Evolutionary conservation across 1,284 basidiomycete species (phyloP).

Genomic region (Moesziomyces antarcticus): DNA sequence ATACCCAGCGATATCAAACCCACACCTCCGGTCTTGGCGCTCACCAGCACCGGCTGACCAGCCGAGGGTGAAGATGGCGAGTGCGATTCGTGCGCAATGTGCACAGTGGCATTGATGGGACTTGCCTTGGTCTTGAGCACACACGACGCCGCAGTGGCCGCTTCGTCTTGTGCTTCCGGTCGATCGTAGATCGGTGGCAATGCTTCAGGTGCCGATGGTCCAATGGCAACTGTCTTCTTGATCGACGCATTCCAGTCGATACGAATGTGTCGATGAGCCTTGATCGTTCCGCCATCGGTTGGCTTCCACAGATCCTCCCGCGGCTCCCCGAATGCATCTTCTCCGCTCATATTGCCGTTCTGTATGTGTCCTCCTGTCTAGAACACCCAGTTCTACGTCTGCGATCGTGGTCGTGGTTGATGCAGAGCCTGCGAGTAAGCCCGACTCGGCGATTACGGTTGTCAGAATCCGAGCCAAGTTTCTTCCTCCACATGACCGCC

Average conservation of each 20-base stretch:
- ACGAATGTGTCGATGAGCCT: constrained; percentile 47
- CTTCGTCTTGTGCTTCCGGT: constrained; percentile 23
- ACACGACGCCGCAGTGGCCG: constrained; percentile 33
- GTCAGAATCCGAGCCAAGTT: too few species aligned
- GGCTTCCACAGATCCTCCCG: constrained; percentile 29
- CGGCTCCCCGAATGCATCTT: constrained; percentile 24
- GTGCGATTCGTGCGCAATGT: constrained; percentile 27
- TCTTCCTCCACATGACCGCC: too few species aligned
- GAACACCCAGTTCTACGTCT: too few species aligned
- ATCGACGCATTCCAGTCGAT: constrained; percentile 58
- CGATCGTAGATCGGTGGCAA: constrained; percentile 54
- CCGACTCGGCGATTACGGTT: too few species aligned
- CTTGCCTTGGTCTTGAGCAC: constrained; percentile 40
- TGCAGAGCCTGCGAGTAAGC: too few species aligned
- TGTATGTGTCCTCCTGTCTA: too few species aligned
- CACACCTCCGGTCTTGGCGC: constrained; percentile 33
- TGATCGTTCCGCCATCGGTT: not conserved
- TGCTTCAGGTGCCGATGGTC: constrained; percentile 41
- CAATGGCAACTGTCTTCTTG: constrained; percentile 55
- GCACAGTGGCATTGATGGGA: constrained; percentile 50
- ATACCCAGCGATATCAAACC: constrained; percentile 32
- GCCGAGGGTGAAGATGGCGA: not conserved
- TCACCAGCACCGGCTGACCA: constrained; percentile 36
- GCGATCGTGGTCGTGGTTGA: too few species aligned
- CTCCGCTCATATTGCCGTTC: too few species aligned